Evolutionary conservation across 331 rosid genomes (phyloP).

Genomic region (Stylosanthes scabra): DNA sequence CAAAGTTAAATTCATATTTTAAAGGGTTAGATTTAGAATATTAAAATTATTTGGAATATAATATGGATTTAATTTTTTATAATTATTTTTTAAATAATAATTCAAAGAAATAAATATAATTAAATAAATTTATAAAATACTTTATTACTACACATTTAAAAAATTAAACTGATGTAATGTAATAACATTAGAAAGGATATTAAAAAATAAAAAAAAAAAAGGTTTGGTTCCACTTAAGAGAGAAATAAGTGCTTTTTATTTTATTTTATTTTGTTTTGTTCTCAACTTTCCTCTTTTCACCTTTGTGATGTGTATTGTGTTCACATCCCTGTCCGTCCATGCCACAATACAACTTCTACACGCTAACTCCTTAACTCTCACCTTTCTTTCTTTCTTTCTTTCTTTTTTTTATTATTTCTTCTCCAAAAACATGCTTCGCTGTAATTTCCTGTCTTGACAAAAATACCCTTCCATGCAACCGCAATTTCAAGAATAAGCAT

Average conservation of each 20-base stretch:
- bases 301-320: slow-evolving; percentile 36
- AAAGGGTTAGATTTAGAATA: too few species aligned
- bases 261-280: not conserved
- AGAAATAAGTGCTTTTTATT: slow-evolving; percentile 54
- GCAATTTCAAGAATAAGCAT: slow-evolving; percentile 17
- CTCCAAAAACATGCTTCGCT: slow-evolving; percentile 40
- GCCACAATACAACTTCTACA: slow-evolving; percentile 68
- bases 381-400: not conserved
- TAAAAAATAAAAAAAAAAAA: too few species aligned
- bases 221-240: slow-evolving; percentile 59
- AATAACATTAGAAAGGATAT: slow-evolving; percentile 40
- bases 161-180: not conserved
- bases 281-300: slow-evolving; percentile 33
- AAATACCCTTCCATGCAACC: slow-evolving; percentile 48
- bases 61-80: too few species aligned
- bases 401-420: too few species aligned
- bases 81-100: too few species aligned
- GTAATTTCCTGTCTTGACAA: slow-evolving; percentile 42
- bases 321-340: slow-evolving; percentile 71
- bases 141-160: too few species aligned
- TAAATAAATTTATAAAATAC: too few species aligned
- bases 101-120: too few species aligned
- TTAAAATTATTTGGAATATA: too few species aligned
- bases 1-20: too few species aligned
- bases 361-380: slow-evolving; percentile 76